Conservation (phyloP, 495 filamentous ascomycete species). For the Neurospora sp. region DNA sequence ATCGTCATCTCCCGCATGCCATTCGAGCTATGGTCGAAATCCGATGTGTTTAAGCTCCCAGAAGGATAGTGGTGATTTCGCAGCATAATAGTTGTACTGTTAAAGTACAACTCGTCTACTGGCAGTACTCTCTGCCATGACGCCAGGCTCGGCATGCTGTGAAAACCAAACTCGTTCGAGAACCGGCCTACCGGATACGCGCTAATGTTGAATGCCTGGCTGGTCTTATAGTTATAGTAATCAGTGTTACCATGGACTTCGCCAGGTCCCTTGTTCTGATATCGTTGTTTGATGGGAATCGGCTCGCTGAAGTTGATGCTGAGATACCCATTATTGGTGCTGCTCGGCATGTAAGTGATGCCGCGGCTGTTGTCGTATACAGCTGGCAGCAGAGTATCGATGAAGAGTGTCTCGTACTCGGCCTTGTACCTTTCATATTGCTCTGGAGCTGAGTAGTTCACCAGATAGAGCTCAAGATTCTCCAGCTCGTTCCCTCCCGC, state of each 20-base stretch:
- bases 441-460: conserved; percentile 37
- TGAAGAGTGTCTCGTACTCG: conserved; percentile 55
- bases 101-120: conserved; percentile 45
- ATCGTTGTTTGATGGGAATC: conserved; percentile 51
- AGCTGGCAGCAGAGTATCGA: conserved; percentile 48
- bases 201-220: conserved; percentile 44
- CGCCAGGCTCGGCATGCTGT: conserved; percentile 56
- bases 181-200: conserved; percentile 55
- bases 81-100: conserved; percentile 48
- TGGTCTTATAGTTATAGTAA: conserved; percentile 56
- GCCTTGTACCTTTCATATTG: conserved; percentile 32
- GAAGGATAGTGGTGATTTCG: conserved; percentile 59
- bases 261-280: conserved; percentile 46
- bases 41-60: conserved; percentile 37
- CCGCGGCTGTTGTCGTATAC: conserved; percentile 56
- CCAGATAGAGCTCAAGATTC: conserved; percentile 40
- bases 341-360: conserved; percentile 58
- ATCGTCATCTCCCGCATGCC: conserved; percentile 59
- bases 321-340: conserved; percentile 56
- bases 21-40: conserved; percentile 25
- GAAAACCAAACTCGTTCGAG: conserved; percentile 58
- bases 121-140: conserved; percentile 49
- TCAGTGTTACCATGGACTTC: conserved; percentile 59
- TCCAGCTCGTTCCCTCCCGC: conserved; percentile 60
- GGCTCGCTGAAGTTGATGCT: conserved; percentile 46